A percentile compares a stretch with the other conserved stretches of the same genome.
Conservation (phyloP, 306 rosid species). For the Spatholobus suberectus region DNA sequence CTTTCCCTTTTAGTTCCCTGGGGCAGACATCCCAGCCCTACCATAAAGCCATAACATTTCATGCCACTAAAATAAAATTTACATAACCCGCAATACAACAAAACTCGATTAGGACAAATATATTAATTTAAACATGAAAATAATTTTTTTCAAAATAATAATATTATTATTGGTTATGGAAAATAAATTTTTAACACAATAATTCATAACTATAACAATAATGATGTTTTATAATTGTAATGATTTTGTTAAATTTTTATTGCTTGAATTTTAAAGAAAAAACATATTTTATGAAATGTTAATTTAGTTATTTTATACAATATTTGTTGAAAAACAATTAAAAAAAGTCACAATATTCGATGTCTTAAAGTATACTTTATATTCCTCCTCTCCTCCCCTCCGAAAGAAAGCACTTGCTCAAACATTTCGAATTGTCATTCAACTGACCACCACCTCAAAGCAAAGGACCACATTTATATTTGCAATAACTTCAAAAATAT, state of each 20-base stretch:
- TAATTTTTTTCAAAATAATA: background rate
- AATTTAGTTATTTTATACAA: background rate
- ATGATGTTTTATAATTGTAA: background rate
- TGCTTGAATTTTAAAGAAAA: background rate
- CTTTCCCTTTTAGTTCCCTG: slow-evolving; percentile 49
- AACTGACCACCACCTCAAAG: background rate
- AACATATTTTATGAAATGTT: background rate
- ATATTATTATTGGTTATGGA: background rate
- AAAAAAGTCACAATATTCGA: background rate
- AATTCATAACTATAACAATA: no score
- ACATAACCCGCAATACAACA: background rate
- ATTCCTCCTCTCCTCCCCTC: background rate
- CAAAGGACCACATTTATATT: background rate
- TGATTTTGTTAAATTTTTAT: background rate
- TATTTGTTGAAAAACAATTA: background rate
- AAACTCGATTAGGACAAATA: background rate
- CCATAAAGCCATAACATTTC: slow-evolving; percentile 55
- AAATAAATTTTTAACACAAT: no score
- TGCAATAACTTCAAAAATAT: background rate
- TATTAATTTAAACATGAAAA: background rate
- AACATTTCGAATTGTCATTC: background rate
- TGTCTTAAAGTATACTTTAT: background rate
- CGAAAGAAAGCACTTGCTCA: background rate
- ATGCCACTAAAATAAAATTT: slow-evolving; percentile 1
- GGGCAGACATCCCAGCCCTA: slow-evolving; percentile 73